Base-by-base conservation (phyloP, 2,329 filamentous ascomycete species). In the Cladosporium colombiae region DNA sequence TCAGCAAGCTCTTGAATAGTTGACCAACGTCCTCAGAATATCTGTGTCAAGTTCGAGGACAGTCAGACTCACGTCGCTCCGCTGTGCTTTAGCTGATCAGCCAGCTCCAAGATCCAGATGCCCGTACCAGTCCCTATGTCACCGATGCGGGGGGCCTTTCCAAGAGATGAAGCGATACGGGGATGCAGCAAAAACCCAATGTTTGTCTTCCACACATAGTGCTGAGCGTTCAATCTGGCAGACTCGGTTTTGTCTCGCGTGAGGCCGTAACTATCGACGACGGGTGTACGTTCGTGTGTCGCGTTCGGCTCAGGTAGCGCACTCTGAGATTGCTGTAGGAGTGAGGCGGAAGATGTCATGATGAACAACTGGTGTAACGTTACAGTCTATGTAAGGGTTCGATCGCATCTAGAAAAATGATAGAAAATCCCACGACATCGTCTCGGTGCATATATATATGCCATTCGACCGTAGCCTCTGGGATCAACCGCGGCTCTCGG, bases 81-180 rank as follows among this genome's bases (percentile, higher is more conserved):
- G 25, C 49, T 53, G 16, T 29, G 7, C 25, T 53, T 29, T 10
- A 29, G 64, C 29, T 10, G n/a, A 3, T 55, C 27, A 14, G 70
- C 67, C 3, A 70, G 49, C 7, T 70, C 68, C 8, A 64, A 33
- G 35, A 71, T 63, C 69, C 69, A 72, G 1, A 68, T 53, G 8
- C 71, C 71, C 14, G 70, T 71, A 10, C 71, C 71, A 8, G 70
- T 71, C 5, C 67, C 71, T 5, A 72, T 33, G 31, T 72, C 71
- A 27, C 69, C 71, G 14, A 72, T 66, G 8, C 52, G 65, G 3
- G 68, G 67, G 35, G 66, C 50, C 13, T 63, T 31, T 2, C 69
- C 66, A 6, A 71, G 31, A 18, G 56, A 49, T 14, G 31, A 40
- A 23, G 55, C 66, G 40, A 72, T 67, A 2, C 50, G 27, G 7